Evolutionary conservation across 1,139 yeast species (phyloP).

Genomic region (Suzukiozyma palmioleophila): DNA sequence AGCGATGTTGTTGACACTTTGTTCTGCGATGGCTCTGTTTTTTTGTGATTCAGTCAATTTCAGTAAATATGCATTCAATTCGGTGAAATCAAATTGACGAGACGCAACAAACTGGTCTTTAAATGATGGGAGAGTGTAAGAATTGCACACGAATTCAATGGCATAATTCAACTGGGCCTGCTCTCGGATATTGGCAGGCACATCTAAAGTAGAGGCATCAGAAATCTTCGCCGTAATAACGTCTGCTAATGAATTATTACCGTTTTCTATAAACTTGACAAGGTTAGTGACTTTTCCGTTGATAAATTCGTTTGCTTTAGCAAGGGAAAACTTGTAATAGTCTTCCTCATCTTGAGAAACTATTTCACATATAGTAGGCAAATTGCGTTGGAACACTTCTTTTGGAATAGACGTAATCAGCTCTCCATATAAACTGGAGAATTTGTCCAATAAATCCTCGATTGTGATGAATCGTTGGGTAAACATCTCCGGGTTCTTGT

Average conservation of each 20-base stretch:
- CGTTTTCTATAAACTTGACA: constrained; percentile 17
- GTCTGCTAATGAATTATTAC: constrained; percentile 7
- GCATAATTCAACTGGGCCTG: constrained; percentile 20
- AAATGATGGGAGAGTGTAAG: constrained; percentile 18
- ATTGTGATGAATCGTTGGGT: constrained; percentile 34
- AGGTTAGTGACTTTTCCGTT: constrained; percentile 26
- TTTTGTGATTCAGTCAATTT: constrained; percentile 24
- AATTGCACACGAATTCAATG: constrained; percentile 27
- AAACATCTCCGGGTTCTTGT: constrained; percentile 19
- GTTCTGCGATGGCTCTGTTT: constrained; percentile 21
- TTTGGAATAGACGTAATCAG: constrained; percentile 25
- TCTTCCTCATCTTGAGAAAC: constrained; percentile 44
- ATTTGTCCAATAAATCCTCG: constrained; percentile 47
- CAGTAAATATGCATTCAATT: constrained; percentile 26
- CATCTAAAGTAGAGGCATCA: constrained; percentile 17
- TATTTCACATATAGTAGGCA: constrained; percentile 39
- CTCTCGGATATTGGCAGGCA: constrained; percentile 26
- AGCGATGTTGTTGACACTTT: constrained; percentile 26
- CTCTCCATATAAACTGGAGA: constrained; percentile 18
- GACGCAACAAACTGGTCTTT: constrained; percentile 12
- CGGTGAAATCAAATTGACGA: constrained; percentile 21
- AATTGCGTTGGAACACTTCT: constrained; percentile 14
- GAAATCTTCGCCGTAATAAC: constrained; percentile 17
- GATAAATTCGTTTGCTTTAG: constrained; percentile 29
- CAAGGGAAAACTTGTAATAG: constrained; percentile 42